phyloP scores from a whole-genome alignment of 305 asterid species.

The Solanum aculeatissimum region DNA sequence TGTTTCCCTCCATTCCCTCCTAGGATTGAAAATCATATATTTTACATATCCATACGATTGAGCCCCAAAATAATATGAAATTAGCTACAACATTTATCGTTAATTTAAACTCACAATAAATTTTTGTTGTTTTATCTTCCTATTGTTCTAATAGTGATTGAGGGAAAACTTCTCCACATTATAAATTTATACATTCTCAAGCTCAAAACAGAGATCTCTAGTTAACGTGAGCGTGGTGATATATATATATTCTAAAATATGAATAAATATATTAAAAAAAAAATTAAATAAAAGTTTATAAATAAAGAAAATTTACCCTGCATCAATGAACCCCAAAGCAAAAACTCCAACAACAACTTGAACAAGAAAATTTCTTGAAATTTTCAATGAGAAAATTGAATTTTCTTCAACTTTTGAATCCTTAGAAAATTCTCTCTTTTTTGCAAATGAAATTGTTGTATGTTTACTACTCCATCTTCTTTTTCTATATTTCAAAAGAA shows the following conservation, averaged over 20 bases:
- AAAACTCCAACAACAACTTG: constrained; percentile 47
- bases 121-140: not conserved
- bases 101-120: too few relatives aligned
- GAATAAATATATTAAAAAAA: not conserved
- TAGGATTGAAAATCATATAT: too few relatives aligned
- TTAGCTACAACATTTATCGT: too few relatives aligned
- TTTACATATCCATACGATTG: too few relatives aligned
- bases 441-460: constrained; percentile 7
- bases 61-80: too few relatives aligned
- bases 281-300: not conserved
- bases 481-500: not conserved
- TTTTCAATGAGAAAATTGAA: constrained; percentile 14
- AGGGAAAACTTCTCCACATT: not conserved
- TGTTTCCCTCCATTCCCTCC: too few relatives aligned
- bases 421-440: constrained; percentile 26
- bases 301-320: constrained; percentile 40
- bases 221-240: rapidly evolving
- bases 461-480: not conserved
- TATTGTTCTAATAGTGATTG: not conserved
- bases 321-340: constrained; percentile 75
- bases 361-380: constrained; percentile 23
- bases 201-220: not conserved
- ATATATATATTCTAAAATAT: not conserved
- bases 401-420: constrained; percentile 9
- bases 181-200: not conserved